Base-by-base conservation (phyloP, 306 rosid species). In the Glycyrrhiza uralensis region DNA sequence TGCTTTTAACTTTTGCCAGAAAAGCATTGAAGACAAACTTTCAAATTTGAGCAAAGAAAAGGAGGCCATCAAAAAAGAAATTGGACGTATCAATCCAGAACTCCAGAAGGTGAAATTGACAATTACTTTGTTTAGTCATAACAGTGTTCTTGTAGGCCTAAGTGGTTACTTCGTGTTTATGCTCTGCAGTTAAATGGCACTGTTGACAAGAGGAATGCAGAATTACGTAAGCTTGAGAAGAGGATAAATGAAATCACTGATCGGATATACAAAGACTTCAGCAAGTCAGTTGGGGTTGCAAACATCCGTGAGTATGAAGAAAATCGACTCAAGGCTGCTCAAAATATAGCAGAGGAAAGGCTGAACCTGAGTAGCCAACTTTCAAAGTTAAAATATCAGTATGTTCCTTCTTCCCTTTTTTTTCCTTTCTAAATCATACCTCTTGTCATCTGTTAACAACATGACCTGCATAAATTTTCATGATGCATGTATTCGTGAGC, bases 251-350 rank as follows among this genome's bases (percentile, higher is more conserved):
- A 86, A 84, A 95, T 88, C 77, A 89, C 89, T 66, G 99, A 95
- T 76, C 73, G 86, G 66, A 88, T 91, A 56, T 95, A 95, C 84
- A 87, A 66, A 81, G 80, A 90, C 76, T 95, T 95, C 68, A 95
- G 99, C 82, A 81, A 72, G 81, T 86, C 96, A 24, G 96, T 95
- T 76, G 97, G 97, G 77, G 99, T 91, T 61, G 90, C 96, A 78
- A 95, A 95, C 83, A 95, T 95, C 41, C 97, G 99, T 39, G 99
- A 95, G 78, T 95, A 95, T 45, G 99, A 95, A 85, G 99, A 95
- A 85, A 95, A 95, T 59, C 92, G 81, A 78, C 97, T 95, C 50
- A 84, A 92, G 80, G 80, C 66, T 45, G 96, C 97, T 36, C 99
- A 95, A 60, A 80, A 81, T 74, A 63, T 86, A 58, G 97, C 99